Evolutionary conservation across 139 green algal genomes (phyloP).

Genomic region (Astrephomene gubernaculifera): DNA sequence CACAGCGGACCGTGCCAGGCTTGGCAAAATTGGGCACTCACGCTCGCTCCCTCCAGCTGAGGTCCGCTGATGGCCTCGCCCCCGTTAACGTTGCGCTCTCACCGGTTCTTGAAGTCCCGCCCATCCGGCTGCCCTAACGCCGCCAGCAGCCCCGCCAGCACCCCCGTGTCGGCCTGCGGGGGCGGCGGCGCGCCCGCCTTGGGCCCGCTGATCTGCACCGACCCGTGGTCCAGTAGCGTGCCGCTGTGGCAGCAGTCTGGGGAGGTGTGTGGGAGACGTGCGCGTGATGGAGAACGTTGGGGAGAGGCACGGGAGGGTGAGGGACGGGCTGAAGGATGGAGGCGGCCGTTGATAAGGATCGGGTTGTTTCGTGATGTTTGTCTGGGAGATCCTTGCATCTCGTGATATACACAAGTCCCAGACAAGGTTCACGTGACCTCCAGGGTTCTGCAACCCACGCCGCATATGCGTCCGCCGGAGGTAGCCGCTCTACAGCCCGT

Average conservation of each 20-base stretch:
- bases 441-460: background rate
- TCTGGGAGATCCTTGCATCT: too few relatives aligned
- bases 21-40: too few relatives aligned
- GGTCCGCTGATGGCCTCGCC: background rate
- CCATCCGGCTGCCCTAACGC: background rate
- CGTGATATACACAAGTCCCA: too few relatives aligned
- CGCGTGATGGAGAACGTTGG: background rate
- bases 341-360: background rate
- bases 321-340: background rate
- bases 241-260: constrained; percentile 81
- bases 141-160: background rate
- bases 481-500: too few relatives aligned
- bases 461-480: too few relatives aligned
- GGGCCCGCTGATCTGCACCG: constrained; percentile 65
- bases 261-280: background rate
- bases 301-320: too few relatives aligned
- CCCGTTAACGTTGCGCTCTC: background rate
- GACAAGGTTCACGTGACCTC: background rate
- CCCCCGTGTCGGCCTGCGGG: background rate
- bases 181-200: constrained; percentile 50
- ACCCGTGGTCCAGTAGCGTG: constrained; percentile 69
- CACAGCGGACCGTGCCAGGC: too few relatives aligned
- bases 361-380: background rate
- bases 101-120: constrained; percentile 42
- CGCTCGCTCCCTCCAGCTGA: background rate